Percentiles rank a stretch among this genome's conserved stretches.
These are phyloP conservation scores for Lecanicillium sp. DNA, from an alignment of 2,329 filamentous ascomycete genomes.

Conservation along the genomic window DNA sequence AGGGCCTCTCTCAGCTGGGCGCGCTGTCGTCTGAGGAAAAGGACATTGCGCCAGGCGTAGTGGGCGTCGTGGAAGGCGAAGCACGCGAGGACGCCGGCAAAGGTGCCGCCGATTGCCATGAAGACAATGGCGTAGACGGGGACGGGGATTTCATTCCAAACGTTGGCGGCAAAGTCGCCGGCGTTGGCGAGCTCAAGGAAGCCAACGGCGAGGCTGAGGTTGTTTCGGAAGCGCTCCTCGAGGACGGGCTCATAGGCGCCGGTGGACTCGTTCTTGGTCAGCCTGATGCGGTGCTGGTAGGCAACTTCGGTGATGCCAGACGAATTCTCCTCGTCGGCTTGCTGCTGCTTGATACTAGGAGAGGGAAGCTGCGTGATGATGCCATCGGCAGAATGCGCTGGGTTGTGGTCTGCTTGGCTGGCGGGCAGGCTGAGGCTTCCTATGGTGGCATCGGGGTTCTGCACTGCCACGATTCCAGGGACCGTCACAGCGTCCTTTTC, in stretches of 20 bases:
- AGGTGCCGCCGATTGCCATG: constrained; percentile 46
- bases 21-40: constrained; percentile 38
- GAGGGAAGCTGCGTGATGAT: not conserved
- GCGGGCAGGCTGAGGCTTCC: constrained; percentile 1
- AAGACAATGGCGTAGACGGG: constrained; percentile 42
- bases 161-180: constrained; percentile 51
- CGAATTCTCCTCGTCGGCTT: not conserved
- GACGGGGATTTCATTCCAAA: constrained; percentile 48
- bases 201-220: constrained; percentile 33
- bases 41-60: constrained; percentile 40
- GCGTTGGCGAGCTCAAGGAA: constrained; percentile 51
- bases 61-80: constrained; percentile 40
- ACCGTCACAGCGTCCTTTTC: constrained; percentile 8
- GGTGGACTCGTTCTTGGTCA: constrained; percentile 3
- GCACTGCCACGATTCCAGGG: constrained; percentile 13
- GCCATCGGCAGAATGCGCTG: not conserved
- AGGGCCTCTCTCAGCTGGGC: constrained; percentile 23
- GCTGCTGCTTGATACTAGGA: not conserved
- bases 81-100: constrained; percentile 38
- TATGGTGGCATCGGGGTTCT: constrained; percentile 9
- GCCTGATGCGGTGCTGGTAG: constrained; percentile 6
- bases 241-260: constrained; percentile 8
- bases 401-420: not conserved
- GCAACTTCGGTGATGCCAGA: constrained; percentile 2
- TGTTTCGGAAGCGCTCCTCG: constrained; percentile 22